phyloP scores from a whole-genome alignment of 768 basidiomycete genomes.

The Boletus rubropictus region DNA sequence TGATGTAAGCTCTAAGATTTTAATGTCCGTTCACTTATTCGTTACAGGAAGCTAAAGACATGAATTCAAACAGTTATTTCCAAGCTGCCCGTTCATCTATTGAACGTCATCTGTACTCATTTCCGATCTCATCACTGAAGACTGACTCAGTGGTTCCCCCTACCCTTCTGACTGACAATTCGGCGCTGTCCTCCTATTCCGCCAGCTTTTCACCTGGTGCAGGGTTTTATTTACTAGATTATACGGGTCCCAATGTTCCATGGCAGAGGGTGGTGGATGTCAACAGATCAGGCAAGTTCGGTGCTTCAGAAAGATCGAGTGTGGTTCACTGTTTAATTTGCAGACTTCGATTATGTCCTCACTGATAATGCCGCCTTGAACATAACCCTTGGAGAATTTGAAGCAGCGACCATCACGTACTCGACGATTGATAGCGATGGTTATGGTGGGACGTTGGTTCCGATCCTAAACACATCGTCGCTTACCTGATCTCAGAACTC shows the following conservation, averaged over 20 bases:
- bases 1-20: constrained; percentile 55
- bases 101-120: constrained; percentile 79
- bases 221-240: constrained; percentile 77
- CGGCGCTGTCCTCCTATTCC: constrained; percentile 51
- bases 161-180: constrained; percentile 47
- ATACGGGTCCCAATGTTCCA: constrained; percentile 77
- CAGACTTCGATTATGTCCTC: constrained; percentile 61
- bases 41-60: constrained; percentile 20
- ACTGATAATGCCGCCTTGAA: constrained; percentile 66
- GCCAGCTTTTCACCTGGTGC: constrained; percentile 79
- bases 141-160: constrained; percentile 33
- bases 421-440: constrained; percentile 77
- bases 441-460: constrained; percentile 47
- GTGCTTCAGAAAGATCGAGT: neutral
- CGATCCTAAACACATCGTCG: constrained; percentile 14
- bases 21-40: constrained; percentile 28
- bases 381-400: constrained; percentile 59
- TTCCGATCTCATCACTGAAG: constrained; percentile 54
- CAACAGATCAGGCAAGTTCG: constrained; percentile 38
- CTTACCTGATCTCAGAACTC: constrained; percentile 50
- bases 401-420: constrained; percentile 61
- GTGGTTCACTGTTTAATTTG: constrained; percentile 2
- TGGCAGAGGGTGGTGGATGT: constrained; percentile 77
- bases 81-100: constrained; percentile 79
- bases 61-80: constrained; percentile 64